These are phyloP conservation scores for Schizochytrium sp. DNA, from an alignment of 108 stramenopile species.

Conservation along the genomic window DNA sequence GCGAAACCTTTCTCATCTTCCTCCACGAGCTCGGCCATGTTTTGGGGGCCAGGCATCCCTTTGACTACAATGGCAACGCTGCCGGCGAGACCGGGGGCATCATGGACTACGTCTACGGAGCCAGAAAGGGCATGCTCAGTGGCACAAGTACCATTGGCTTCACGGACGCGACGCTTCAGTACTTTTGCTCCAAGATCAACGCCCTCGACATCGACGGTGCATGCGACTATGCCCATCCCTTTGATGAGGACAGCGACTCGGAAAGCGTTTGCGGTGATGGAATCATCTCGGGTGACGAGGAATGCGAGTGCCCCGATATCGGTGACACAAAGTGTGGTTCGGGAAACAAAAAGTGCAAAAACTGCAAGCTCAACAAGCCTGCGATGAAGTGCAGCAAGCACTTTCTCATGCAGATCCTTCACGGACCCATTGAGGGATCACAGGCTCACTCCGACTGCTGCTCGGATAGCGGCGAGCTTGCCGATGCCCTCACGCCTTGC, in stretches of 20 bases:
- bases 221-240: background rate
- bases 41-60: background rate
- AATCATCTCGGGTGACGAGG: background rate
- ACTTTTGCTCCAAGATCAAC: background rate
- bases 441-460: background rate
- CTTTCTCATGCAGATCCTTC: background rate
- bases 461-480: background rate
- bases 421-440: background rate
- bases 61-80: background rate
- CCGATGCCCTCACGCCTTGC: background rate
- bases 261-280: background rate
- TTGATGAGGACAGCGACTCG: background rate
- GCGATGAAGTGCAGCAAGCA: background rate
- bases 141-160: background rate
- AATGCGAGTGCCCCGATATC: slow-evolving; percentile 6
- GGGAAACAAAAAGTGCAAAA: background rate
- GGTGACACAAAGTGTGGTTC: too few relatives aligned
- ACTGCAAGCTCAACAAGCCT: background rate
- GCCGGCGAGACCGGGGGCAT: background rate
- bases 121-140: background rate
- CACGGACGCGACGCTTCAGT: background rate
- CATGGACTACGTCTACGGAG: background rate
- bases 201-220: background rate
- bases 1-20: background rate
- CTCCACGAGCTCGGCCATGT: background rate